Evolutionary conservation across 2,329 filamentous ascomycete genomes (phyloP).

Genomic region (Aureobasidium sp.): DNA sequence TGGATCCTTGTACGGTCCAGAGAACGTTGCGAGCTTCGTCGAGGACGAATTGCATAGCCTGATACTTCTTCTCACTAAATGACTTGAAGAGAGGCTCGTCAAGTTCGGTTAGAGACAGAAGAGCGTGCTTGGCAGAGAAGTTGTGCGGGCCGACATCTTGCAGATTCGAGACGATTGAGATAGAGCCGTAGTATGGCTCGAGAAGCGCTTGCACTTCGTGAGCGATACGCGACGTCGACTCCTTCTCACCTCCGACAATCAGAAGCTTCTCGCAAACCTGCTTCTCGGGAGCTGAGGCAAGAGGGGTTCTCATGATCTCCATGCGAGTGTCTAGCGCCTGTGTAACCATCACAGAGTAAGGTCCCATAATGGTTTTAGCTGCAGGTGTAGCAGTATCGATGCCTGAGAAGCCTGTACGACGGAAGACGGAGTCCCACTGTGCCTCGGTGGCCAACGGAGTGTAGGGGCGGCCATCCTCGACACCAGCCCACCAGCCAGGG

Average conservation of each 20-base stretch:
- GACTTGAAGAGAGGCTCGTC: constrained; percentile 6
- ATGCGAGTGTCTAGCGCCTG: neutral
- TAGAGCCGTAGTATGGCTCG: neutral
- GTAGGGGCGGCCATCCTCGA: constrained; percentile 22
- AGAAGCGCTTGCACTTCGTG: neutral
- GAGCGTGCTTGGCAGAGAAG: neutral
- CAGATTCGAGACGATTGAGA: neutral
- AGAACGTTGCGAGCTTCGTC: constrained; percentile 2
- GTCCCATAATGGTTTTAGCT: neutral
- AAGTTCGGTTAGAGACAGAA: constrained; percentile 1
- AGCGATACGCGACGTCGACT: neutral
- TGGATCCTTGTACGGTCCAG: constrained; percentile 3
- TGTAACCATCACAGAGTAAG: constrained; percentile 3
- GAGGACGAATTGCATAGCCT: constrained; percentile 3
- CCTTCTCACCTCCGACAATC: neutral
- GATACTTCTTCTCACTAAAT: neutral
- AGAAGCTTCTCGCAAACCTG: neutral
- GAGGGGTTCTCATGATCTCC: neutral
- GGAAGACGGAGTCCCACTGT: constrained; percentile 31
- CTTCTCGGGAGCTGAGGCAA: neutral
- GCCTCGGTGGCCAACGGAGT: constrained; percentile 25
- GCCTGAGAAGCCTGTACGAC: constrained; percentile 30
- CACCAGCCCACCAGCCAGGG: constrained; percentile 32
- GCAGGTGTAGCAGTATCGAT: constrained; percentile 20
- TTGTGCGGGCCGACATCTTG: neutral